These are phyloP conservation scores for Boletus reticulatus DNA, from an alignment of 768 basidiomycete genomes.

Conservation along the genomic window DNA sequence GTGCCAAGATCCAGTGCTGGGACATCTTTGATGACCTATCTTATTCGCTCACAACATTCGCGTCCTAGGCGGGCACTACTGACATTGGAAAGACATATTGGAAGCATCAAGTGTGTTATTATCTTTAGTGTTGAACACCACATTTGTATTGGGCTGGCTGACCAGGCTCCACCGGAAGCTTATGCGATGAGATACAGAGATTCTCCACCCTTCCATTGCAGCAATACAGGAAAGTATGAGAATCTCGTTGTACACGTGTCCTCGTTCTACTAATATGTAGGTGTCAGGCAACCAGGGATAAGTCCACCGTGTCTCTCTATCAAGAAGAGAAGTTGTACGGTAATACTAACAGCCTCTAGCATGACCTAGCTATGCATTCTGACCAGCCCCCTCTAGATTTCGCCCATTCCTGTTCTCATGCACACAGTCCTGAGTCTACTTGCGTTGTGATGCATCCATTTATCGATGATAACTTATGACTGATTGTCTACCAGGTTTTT, in stretches of 20 bases:
- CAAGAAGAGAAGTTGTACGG: neutral
- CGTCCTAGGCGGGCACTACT: neutral
- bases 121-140: neutral
- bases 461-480: neutral
- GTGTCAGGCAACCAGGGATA: neutral
- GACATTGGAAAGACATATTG: neutral
- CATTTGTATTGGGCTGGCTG: neutral
- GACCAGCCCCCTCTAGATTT: neutral
- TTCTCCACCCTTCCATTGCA: constrained; percentile 28
- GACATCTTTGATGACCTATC: neutral
- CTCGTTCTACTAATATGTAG: neutral
- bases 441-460: neutral
- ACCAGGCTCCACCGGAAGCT: constrained; percentile 15
- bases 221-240: constrained; percentile 16
- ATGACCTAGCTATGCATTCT: neutral
- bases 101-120: too few species aligned
- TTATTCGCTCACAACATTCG: too few species aligned
- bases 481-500: neutral
- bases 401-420: neutral
- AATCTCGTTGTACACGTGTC: constrained; percentile 22
- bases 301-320: neutral
- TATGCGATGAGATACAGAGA: constrained; percentile 14
- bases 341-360: neutral
- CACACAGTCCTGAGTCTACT: neutral
- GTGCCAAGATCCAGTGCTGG: constrained; percentile 21